These are phyloP conservation scores for Ceratocystis diversiconidia DNA, from an alignment of 2,329 filamentous ascomycete genomes.

Conservation along the genomic window DNA sequence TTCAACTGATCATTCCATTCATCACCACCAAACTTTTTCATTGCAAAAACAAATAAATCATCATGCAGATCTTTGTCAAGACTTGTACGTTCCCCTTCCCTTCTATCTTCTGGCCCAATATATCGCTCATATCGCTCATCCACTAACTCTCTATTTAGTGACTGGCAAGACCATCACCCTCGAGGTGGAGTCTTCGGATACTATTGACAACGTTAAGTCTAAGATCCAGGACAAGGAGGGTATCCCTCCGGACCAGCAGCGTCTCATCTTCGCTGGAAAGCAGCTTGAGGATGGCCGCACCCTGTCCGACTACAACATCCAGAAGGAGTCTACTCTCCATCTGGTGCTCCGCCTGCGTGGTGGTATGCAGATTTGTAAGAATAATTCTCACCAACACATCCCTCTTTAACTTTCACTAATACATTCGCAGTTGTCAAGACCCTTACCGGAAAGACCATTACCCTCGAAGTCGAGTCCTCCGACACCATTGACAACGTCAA, in stretches of 20 bases:
- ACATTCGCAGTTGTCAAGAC: conserved; percentile 60
- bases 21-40: neutral
- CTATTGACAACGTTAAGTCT: conserved; percentile 84
- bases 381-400: neutral
- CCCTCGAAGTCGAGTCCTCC: conserved; percentile 73
- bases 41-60: conserved; percentile 17
- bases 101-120: neutral
- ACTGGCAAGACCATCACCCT: conserved; percentile 76
- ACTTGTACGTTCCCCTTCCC: conserved; percentile 51
- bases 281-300: conserved; percentile 87
- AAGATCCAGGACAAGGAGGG: conserved; percentile 94
- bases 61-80: conserved; percentile 98
- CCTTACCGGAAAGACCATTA: conserved; percentile 85
- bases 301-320: conserved; percentile 90
- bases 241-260: conserved; percentile 88
- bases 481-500: conserved; percentile 95
- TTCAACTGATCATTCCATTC: neutral
- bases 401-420: conserved; percentile 25
- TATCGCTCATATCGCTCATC: conserved; percentile 34
- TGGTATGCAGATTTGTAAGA: conserved; percentile 51
- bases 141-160: conserved; percentile 33
- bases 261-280: conserved; percentile 86
- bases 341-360: conserved; percentile 68
- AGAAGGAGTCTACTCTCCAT: conserved; percentile 76
- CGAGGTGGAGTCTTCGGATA: conserved; percentile 78